Base-by-base conservation (phyloP, 2,329 filamentous ascomycete genomes). In the Chaetothyriales sp. region DNA sequence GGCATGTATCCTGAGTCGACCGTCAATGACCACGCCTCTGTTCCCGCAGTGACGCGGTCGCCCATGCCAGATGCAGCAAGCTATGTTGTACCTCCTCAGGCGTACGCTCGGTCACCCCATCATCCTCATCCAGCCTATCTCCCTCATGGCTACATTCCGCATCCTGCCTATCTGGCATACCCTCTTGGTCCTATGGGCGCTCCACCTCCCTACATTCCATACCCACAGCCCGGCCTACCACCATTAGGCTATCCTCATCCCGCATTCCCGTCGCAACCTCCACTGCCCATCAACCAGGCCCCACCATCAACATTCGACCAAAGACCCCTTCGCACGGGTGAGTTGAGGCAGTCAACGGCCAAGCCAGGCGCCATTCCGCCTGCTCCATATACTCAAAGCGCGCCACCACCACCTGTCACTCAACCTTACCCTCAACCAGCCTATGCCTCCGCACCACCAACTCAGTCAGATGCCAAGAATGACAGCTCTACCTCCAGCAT, bases 1-100 rank as follows among this genome's bases (percentile, higher is more conserved):
- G 90, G 89, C 64, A 87, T 96, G 79, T 98, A 98, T 65, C 92
- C 92, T 0, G 92, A 98, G 67, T 94, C 90, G 1, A 94, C 87
- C 45, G 80, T 95, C 59, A 86, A 87, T 63, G 90, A 95, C 62
- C 76, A 82, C 55, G 83, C 83, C 64, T 83, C 83, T 52, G 81
- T 87, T 12, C 86, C 89, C 10, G 82, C 86, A 2, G 78, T 93
- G 42, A 90, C 87, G 10, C 79, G 87, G 57, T 78, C 83, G 0
- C 87, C 79, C 5, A 80, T 81, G 76, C 68, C 71, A 28, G 73
- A 72, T 19, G 77, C 76, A 8, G 72, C 75, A 15, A 59, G 66
- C 9, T 80, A 78, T 62, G 68, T 73, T 5, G 70, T 75, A 25
- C 66, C 73, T 47, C 71, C 73, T 51, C 68, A 67, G 47, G 77